Conservation (phyloP, 1,284 basidiomycete genomes). For the Veloporphyrellus conicus region DNA sequence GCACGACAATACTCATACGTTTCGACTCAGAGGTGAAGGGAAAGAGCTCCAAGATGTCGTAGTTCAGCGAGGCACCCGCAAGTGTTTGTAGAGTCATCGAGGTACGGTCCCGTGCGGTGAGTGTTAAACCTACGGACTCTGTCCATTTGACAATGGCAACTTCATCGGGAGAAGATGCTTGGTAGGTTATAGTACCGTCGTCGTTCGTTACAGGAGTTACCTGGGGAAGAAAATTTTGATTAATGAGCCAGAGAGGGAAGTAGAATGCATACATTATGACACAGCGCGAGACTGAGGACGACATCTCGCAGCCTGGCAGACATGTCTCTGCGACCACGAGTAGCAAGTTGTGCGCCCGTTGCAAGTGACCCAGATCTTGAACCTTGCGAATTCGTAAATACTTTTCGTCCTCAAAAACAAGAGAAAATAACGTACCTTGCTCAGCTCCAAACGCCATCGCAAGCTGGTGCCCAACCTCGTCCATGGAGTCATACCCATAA, state of each 20-base stretch:
- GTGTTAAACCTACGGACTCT: constrained; percentile 86
- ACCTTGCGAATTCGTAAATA: constrained; percentile 35
- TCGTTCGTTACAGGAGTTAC: constrained; percentile 95
- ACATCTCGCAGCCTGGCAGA: constrained; percentile 92
- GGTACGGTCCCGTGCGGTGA: constrained; percentile 85
- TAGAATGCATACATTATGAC: constrained; percentile 79
- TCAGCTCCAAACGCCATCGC: constrained; percentile 73
- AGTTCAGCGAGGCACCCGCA: constrained; percentile 58
- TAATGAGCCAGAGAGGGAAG: neutral
- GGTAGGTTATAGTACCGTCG: constrained; percentile 91
- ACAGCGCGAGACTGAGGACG: constrained; percentile 88
- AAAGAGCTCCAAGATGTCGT: constrained; percentile 91
- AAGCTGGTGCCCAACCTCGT: constrained; percentile 90
- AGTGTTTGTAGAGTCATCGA: constrained; percentile 77
- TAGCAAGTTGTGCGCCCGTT: constrained; percentile 77
- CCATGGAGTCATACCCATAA: constrained; percentile 96
- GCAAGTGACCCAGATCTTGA: constrained; percentile 46
- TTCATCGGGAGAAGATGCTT: constrained; percentile 98
- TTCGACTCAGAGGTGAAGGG: constrained; percentile 99
- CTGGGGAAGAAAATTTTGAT: constrained; percentile 39
- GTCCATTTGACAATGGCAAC: constrained; percentile 99
- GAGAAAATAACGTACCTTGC: constrained; percentile 24
- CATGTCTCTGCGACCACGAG: constrained; percentile 89
- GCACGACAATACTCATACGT: constrained; percentile 96
- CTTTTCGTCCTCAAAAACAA: neutral